phyloP scores from a whole-genome alignment of 441 rosid genomes.

The Populus hybrid region DNA sequence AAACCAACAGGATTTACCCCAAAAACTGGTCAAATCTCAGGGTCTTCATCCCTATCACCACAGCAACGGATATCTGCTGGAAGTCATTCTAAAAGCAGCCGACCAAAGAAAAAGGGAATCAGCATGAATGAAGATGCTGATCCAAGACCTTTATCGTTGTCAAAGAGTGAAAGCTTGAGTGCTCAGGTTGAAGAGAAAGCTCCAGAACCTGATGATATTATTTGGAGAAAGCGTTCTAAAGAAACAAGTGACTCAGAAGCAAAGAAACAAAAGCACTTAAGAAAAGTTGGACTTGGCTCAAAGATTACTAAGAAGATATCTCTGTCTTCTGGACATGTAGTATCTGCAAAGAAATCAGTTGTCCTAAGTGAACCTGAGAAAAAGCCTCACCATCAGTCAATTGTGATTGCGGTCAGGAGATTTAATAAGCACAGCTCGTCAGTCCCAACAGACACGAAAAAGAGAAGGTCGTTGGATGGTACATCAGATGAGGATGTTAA shows the following conservation, averaged over 20 bases:
- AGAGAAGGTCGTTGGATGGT: slow-evolving; percentile 20
- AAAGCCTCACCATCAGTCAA: slow-evolving; percentile 21
- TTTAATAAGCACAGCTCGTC: slow-evolving; percentile 20
- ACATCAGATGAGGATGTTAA: slow-evolving; percentile 21
- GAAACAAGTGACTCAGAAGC: slow-evolving; percentile 29
- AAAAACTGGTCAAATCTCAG: slow-evolving; percentile 23
- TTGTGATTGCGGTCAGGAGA: slow-evolving; percentile 21
- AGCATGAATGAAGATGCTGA: slow-evolving; percentile 19
- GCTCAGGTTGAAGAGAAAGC: slow-evolving; percentile 23
- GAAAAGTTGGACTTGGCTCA: slow-evolving; percentile 24
- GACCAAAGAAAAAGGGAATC: slow-evolving; percentile 28
- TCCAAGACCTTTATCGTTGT: slow-evolving; percentile 13
- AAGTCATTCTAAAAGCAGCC: slow-evolving; percentile 34
- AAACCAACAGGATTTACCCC: slow-evolving; percentile 9
- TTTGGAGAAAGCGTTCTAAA: slow-evolving; percentile 29
- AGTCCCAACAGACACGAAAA: slow-evolving; percentile 21
- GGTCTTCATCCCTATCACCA: slow-evolving; percentile 29
- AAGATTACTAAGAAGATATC: slow-evolving; percentile 23
- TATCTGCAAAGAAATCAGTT: slow-evolving; percentile 24
- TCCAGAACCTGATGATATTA: slow-evolving; percentile 23
- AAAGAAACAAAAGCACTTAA: slow-evolving; percentile 28
- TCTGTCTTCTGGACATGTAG: slow-evolving; percentile 7
- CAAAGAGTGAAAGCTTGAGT: slow-evolving; percentile 24
- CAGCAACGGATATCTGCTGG: slow-evolving; percentile 24
- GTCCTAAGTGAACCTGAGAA: slow-evolving; percentile 26